Evolutionary conservation across 345 rosid species (phyloP), one percentile per base, ranked within the genome.

Genomic region (Pistacia vera): DNA sequence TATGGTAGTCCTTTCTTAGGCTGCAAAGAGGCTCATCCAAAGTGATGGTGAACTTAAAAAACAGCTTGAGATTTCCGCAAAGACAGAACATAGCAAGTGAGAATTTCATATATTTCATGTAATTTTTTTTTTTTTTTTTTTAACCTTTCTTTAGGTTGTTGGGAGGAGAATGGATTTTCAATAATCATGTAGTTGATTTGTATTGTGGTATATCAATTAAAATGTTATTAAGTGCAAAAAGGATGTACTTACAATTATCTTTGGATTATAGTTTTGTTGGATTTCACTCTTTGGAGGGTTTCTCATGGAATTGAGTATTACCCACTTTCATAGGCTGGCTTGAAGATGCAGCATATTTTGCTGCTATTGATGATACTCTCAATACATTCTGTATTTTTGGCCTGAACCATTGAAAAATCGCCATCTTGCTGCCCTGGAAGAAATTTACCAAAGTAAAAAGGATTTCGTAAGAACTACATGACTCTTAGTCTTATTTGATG

Each of bases 281-380:
- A 18, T 36, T 30, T 38, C 38, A 17, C 51, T 77, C 48, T 11
- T 16, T 6, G 13, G 41, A 41, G 60, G 20, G 33, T 69, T 65
- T 56, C 30, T 46, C n/a, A 18, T 68, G 75, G 51, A 70, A 17
- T 55, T 46, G 14, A 49, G 54, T 35, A 5, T 80, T 67, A 54
- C 65, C 54, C 62, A 72, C 56, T 67, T 67, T 81, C 64, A 36
- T 75, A 95, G 99, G 98, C 79, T 95, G 99, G 99, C 98, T 95
- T 72, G 92, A 90, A 83, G 99, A 95, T 83, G 95, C 98, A 66
- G 96, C 99, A 60, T 92, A 90, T 83, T 95, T 95, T 87, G 96
- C 98, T 80, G 99, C 98, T 66, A 92, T 95, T 75, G 88, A 93
- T 75, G 82, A 83, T 79, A 80, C 84, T 38, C 77, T 85, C 73